Evolutionary conservation across 2,329 filamentous ascomycete genomes (phyloP).

Genomic region (Colletotrichum sp.): DNA sequence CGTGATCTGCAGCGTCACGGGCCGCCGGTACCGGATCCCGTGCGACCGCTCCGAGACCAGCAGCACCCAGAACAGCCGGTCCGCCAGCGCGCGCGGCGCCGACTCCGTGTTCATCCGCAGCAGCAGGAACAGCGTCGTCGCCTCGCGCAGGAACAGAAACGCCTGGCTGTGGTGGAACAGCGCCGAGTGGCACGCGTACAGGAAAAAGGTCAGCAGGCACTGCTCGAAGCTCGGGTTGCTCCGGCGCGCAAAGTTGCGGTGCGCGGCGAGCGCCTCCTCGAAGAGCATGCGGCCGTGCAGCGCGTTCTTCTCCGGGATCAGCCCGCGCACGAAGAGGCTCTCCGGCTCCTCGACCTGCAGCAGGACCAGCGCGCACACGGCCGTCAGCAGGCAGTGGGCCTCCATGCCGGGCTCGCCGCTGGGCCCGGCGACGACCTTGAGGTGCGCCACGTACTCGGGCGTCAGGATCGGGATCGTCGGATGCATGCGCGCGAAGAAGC

Average conservation of each 20-base stretch:
- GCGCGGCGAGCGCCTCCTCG: constrained; percentile 37
- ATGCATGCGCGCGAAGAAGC: constrained; percentile 44
- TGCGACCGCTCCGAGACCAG: constrained; percentile 49
- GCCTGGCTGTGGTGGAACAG: constrained; percentile 48
- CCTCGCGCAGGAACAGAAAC: constrained; percentile 47
- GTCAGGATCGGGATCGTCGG: constrained; percentile 50
- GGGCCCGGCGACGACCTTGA: constrained; percentile 27
- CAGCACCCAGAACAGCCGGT: constrained; percentile 48
- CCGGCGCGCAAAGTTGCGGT: constrained; percentile 36
- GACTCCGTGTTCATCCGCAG: constrained; percentile 34
- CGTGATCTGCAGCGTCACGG: constrained; percentile 48
- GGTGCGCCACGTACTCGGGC: constrained; percentile 36
- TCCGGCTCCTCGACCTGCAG: constrained; percentile 45
- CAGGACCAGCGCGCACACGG: constrained; percentile 45
- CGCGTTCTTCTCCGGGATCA: constrained; percentile 39
- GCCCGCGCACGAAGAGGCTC: constrained; percentile 33
- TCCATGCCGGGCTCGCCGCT: constrained; percentile 33
- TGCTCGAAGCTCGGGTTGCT: constrained; percentile 42
- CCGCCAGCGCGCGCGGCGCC: constrained; percentile 27
- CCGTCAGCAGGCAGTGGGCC: constrained; percentile 39
- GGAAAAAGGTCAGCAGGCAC: constrained; percentile 46
- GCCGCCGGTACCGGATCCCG: constrained; percentile 48
- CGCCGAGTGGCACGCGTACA: constrained; percentile 48
- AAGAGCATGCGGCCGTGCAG: constrained; percentile 42
- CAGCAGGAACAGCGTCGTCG: constrained; percentile 44